These are phyloP conservation scores for Ceratocystis destructans DNA, from an alignment of 2,329 filamentous ascomycete genomes.

Conservation along the genomic window DNA sequence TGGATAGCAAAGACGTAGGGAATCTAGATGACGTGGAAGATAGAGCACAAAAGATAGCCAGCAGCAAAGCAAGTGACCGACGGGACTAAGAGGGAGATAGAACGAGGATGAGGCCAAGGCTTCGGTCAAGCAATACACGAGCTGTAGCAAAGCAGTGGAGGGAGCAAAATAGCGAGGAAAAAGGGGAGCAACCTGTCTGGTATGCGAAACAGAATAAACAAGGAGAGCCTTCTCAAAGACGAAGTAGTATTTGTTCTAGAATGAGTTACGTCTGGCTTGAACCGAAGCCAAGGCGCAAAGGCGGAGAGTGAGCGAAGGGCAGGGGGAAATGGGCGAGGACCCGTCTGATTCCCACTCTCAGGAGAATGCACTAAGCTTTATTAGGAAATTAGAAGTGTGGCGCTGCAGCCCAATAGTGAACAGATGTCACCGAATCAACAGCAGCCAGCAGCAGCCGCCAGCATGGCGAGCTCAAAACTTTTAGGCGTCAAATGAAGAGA, in stretches of 20 bases:
- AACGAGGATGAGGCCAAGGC: too few species aligned
- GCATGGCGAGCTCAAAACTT: too few species aligned
- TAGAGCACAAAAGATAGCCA: not conserved
- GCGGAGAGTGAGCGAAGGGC: not conserved
- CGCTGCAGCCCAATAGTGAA: slow-evolving; percentile 4
- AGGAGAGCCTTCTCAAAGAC: slow-evolving; percentile 1
- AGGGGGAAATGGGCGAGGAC: not conserved
- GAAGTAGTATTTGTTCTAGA: slow-evolving; percentile 9
- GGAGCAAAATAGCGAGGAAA: not conserved
- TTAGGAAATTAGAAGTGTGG: slow-evolving; percentile 12
- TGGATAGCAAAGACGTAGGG: not conserved
- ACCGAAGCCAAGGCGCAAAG: not conserved
- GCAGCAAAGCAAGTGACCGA: not conserved
- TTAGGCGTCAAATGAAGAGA: too few species aligned
- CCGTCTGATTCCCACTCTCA: slow-evolving; percentile 7
- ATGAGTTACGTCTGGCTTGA: slow-evolving; percentile 1
- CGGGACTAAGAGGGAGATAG: too few species aligned
- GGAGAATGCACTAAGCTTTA: slow-evolving; percentile 15
- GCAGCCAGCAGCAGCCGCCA: not conserved
- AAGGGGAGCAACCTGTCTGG: not conserved
- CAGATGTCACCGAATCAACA: too few species aligned
- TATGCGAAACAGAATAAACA: slow-evolving; percentile 3
- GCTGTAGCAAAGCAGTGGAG: not conserved
- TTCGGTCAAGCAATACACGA: not conserved
- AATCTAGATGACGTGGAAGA: slow-evolving; percentile 6